Percentiles rank a stretch among this genome's conserved stretches.
phyloP scores from a whole-genome alignment of 2,329 filamentous ascomycete genomes.

The Dothideomycetes sp. region DNA sequence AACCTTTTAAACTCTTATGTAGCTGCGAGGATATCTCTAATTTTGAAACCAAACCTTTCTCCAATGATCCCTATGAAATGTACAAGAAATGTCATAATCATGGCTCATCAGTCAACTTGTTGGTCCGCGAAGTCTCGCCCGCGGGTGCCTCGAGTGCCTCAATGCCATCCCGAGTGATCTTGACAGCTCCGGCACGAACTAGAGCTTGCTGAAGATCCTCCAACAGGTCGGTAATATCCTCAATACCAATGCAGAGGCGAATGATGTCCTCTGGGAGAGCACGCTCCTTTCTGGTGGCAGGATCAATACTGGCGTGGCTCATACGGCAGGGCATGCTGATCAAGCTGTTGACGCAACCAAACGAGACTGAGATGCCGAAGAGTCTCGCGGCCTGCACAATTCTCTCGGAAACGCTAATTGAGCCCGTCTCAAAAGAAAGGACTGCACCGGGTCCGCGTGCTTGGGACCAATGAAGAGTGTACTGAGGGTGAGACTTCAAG shows the following conservation, averaged over 20 bases:
- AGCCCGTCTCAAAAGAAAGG: slow-evolving; percentile 89
- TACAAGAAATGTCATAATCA: slow-evolving; percentile 6
- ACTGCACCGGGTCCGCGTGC: slow-evolving; percentile 90
- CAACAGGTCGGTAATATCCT: slow-evolving; percentile 82
- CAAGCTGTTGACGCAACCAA: slow-evolving; percentile 94
- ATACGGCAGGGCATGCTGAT: slow-evolving; percentile 99
- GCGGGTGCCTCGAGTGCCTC: slow-evolving; percentile 41
- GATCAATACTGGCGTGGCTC: slow-evolving; percentile 97
- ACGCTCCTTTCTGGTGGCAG: slow-evolving; percentile 78
- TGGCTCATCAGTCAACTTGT: slow-evolving; percentile 25
- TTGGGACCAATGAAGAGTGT: slow-evolving; percentile 92
- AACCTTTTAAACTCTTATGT: no score
- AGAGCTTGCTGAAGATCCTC: slow-evolving; percentile 86
- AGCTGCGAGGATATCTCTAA: no score
- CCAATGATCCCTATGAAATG: neutral
- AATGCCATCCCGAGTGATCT: slow-evolving; percentile 73
- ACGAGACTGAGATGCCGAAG: slow-evolving; percentile 94
- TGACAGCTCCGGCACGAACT: slow-evolving; percentile 88
- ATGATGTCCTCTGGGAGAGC: slow-evolving; percentile 97
- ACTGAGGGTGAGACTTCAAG: slow-evolving; percentile 88
- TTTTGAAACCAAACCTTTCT: neutral
- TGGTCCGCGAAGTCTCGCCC: slow-evolving; percentile 19
- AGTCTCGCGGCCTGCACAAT: slow-evolving; percentile 89
- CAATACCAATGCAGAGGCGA: slow-evolving; percentile 88
- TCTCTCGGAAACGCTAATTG: slow-evolving; percentile 69